Conservation (phyloP, 2,329 filamentous ascomycete species). For the Leptographium lundbergii region DNA sequence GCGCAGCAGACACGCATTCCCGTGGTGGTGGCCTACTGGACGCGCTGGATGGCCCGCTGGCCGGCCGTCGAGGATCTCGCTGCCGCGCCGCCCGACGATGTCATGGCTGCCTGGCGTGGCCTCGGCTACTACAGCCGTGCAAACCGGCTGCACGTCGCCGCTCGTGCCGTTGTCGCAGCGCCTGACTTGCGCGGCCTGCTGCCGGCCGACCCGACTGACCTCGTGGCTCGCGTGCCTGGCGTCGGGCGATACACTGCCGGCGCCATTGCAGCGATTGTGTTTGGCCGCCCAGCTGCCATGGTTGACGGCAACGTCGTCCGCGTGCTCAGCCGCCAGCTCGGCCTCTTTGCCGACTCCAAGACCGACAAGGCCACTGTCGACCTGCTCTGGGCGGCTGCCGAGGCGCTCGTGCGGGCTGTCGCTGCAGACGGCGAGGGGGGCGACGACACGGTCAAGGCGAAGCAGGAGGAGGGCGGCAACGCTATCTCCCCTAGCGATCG, state of each 20-base stretch:
- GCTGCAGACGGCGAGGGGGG: constrained; percentile 23
- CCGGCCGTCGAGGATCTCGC: constrained; percentile 45
- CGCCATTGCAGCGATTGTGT: constrained; percentile 50
- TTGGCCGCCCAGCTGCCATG: constrained; percentile 45
- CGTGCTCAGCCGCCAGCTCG: constrained; percentile 48
- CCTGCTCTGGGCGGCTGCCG: constrained; percentile 44
- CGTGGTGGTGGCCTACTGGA: constrained; percentile 51
- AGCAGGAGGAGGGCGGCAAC: not conserved
- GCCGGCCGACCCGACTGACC: constrained; percentile 30
- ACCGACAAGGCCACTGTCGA: constrained; percentile 39
- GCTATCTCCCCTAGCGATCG: constrained; percentile 25
- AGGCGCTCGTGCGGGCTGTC: constrained; percentile 38
- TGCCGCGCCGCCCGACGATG: constrained; percentile 38
- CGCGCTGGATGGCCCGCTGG: constrained; percentile 47
- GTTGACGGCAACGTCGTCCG: constrained; percentile 52
- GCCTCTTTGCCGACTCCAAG: constrained; percentile 43
- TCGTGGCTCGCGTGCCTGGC: constrained; percentile 41
- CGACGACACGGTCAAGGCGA: constrained; percentile 1
- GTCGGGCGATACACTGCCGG: constrained; percentile 52
- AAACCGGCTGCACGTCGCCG: constrained; percentile 44
- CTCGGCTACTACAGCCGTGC: constrained; percentile 55
- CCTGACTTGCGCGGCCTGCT: constrained; percentile 31
- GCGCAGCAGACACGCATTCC: constrained; percentile 53
- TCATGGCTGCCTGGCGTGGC: constrained; percentile 46
- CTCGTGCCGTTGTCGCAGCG: constrained; percentile 35